These are phyloP conservation scores for maize (Zea mays) DNA, from an alignment of 176 grass and related monocot species.

Conservation along the genomic window DNA sequence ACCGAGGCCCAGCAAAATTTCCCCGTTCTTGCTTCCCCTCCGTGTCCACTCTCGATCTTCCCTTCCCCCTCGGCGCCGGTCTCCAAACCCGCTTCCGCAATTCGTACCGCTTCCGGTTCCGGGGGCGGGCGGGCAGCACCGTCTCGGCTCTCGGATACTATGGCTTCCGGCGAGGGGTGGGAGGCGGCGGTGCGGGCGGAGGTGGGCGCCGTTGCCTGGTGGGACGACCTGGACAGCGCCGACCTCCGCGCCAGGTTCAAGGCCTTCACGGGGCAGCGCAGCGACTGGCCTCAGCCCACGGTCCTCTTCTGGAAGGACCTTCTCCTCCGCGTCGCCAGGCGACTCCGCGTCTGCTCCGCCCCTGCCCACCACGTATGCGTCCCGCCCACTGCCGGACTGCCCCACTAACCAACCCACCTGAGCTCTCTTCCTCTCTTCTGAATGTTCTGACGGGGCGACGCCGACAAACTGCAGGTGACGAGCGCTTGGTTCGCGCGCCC, in stretches of 20 bases:
- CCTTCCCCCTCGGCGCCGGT: neutral
- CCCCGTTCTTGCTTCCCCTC: neutral
- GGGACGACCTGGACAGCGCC: constrained; percentile 55
- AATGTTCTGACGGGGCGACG: neutral
- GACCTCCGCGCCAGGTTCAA: constrained; percentile 66
- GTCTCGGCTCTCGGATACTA: neutral
- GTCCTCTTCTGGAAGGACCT: constrained; percentile 71
- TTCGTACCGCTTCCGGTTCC: neutral
- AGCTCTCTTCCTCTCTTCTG: neutral
- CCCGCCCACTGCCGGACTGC: neutral
- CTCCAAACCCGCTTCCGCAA: neutral
- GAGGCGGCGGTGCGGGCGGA: constrained; percentile 55
- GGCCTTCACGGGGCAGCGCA: constrained; percentile 69
- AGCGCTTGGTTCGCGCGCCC: constrained; percentile 50
- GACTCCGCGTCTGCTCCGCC: constrained; percentile 49
- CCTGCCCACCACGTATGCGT: constrained; percentile 42
- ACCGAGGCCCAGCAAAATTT: neutral
- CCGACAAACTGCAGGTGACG: constrained; percentile 44
- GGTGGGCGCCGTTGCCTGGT: constrained; percentile 43
- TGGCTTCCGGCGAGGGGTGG: constrained; percentile 35
- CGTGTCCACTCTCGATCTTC: neutral
- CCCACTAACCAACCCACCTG: neutral
- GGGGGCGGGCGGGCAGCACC: neutral
- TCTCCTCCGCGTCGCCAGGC: constrained; percentile 52
- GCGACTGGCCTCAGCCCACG: constrained; percentile 59